A percentile compares a stretch with the other conserved stretches of the same genome.
phyloP scores from a whole-genome alignment of 2,329 filamentous ascomycete species.

The Delphinella strobiligena region DNA sequence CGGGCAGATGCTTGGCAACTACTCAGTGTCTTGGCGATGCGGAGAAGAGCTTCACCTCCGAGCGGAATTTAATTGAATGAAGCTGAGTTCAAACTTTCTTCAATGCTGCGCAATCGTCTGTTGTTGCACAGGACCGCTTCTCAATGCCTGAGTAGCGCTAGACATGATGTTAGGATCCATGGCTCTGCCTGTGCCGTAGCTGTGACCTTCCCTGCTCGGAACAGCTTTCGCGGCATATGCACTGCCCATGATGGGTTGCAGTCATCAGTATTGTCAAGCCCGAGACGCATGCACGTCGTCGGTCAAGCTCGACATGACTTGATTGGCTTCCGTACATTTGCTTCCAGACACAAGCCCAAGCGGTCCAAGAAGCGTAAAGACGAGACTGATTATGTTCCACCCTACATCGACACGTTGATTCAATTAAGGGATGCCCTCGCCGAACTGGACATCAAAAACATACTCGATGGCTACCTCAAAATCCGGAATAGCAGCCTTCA shows the following conservation, averaged over 20 bases:
- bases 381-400: neutral
- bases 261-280: no score
- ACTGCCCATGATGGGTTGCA: neutral
- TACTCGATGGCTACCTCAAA: slow-evolving; percentile 12
- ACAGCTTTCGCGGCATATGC: neutral
- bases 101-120: neutral
- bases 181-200: neutral
- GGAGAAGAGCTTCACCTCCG: neutral
- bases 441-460: slow-evolving; percentile 9
- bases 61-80: no score
- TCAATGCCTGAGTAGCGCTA: neutral
- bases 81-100: neutral
- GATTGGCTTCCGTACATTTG: neutral
- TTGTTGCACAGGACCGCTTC: neutral
- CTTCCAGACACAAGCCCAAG: neutral
- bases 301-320: no score
- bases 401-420: slow-evolving; percentile 1
- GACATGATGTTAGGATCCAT: no score
- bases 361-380: neutral
- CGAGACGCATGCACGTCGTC: no score
- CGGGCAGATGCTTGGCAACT: neutral
- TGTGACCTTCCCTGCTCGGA: neutral
- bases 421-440: slow-evolving; percentile 13
- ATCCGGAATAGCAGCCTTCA: slow-evolving; percentile 1
- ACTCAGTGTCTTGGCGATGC: neutral